A percentile compares a stretch with the other conserved stretches of the same genome.
These are phyloP conservation scores for Leishmania guyanensis DNA, from an alignment of 208 protist species.

Conservation along the genomic window DNA sequence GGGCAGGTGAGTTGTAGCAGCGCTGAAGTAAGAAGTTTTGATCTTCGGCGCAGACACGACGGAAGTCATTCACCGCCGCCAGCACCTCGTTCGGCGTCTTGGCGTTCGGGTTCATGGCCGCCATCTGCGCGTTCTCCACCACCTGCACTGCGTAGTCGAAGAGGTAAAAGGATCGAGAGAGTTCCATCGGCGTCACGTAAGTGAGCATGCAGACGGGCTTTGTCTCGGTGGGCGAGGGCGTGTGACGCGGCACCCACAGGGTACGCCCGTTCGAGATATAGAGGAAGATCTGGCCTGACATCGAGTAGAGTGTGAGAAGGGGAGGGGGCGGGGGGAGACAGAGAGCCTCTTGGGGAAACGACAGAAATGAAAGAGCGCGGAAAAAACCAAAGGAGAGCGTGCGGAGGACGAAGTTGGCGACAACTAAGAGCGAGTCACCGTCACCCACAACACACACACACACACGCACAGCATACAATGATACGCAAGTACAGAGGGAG, in stretches of 20 bases:
- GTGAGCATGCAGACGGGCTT: slow-evolving; percentile 71
- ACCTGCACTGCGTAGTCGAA: slow-evolving; percentile 85
- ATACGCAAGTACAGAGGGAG: background rate
- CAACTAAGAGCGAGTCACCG: slow-evolving; percentile 7
- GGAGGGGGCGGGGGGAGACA: background rate
- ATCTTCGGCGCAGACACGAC: slow-evolving; percentile 66
- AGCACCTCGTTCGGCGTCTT: slow-evolving; percentile 79
- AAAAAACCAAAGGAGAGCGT: slow-evolving; percentile 15
- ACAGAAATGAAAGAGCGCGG: background rate
- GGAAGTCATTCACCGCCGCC: slow-evolving; percentile 81
- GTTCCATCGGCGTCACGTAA: slow-evolving; percentile 70
- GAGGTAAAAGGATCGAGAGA: slow-evolving; percentile 83
- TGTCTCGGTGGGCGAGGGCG: slow-evolving; percentile 48
- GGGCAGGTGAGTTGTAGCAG: slow-evolving; percentile 67
- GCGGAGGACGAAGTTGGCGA: slow-evolving; percentile 14
- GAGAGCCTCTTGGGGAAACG: background rate
- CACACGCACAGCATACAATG: background rate
- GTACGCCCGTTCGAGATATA: slow-evolving; percentile 74
- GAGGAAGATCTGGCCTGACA: slow-evolving; percentile 75
- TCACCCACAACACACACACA: slow-evolving; percentile 1
- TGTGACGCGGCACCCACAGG: slow-evolving; percentile 87
- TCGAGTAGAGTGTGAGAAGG: background rate
- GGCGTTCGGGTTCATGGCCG: slow-evolving; percentile 57
- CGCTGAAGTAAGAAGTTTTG: slow-evolving; percentile 60
- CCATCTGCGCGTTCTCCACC: slow-evolving; percentile 47